phyloP scores from a whole-genome alignment of 2,329 filamentous ascomycete species.

The Colletotrichum brevisporum region DNA sequence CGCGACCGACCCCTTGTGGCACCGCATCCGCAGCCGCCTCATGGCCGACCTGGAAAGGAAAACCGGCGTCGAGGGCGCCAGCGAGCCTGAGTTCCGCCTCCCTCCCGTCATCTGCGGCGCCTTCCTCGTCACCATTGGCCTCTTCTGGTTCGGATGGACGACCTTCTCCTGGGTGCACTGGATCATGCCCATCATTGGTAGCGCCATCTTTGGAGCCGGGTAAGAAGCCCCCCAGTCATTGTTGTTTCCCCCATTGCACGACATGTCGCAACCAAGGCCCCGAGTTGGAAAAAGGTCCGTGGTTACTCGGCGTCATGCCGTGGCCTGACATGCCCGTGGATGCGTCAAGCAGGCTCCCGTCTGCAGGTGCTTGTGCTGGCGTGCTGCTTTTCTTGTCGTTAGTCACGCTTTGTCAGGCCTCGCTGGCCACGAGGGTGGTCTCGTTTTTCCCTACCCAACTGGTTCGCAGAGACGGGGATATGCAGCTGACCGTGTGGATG shows the following conservation, averaged over 20 bases:
- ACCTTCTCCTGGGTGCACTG: constrained; percentile 81
- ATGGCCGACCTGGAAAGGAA: constrained; percentile 66
- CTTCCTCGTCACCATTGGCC: constrained; percentile 81
- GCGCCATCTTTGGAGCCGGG: constrained; percentile 78
- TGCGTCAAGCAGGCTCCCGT: constrained; percentile 24
- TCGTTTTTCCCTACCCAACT: constrained; percentile 44
- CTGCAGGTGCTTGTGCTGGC: constrained; percentile 32
- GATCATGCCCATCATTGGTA: constrained; percentile 82
- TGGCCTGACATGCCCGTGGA: constrained; percentile 31
- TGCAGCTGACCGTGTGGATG: constrained; percentile 50
- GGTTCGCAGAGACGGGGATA: constrained; percentile 44
- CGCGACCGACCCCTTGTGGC: constrained; percentile 77
- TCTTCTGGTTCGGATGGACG: constrained; percentile 94
- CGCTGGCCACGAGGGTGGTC: constrained; percentile 33
- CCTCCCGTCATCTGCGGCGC: constrained; percentile 83
- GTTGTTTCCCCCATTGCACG: constrained; percentile 32
- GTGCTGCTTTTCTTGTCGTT: constrained; percentile 33
- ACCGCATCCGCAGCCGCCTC: constrained; percentile 70
- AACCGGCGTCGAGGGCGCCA: constrained; percentile 67
- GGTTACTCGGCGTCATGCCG: constrained; percentile 29
- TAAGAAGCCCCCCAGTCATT: constrained; percentile 57
- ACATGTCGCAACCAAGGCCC: constrained; percentile 36
- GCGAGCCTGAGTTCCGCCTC: constrained; percentile 89
- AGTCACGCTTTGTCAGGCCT: constrained; percentile 52
- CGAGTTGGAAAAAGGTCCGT: constrained; percentile 37